A percentile compares a stretch with the other conserved stretches of the same genome.
phyloP scores from a whole-genome alignment of 495 filamentous ascomycete genomes.

The Neurospora sp. region DNA sequence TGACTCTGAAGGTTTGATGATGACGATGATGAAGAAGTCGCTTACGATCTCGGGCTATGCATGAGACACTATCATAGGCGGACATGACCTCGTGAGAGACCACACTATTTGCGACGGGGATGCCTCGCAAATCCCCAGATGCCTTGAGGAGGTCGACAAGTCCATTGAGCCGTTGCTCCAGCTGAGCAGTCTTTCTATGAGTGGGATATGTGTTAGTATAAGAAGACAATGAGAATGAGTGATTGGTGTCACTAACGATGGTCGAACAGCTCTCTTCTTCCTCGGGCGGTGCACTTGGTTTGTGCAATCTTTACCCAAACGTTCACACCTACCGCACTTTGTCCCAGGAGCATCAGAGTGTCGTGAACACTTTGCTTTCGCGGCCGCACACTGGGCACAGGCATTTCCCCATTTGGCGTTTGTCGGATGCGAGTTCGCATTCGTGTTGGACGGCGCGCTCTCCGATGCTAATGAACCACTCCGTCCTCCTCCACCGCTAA shows the following conservation, averaged over 20 bases:
- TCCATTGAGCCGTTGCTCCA: conserved; percentile 22
- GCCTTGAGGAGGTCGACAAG: conserved; percentile 22
- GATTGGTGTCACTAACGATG: conserved; percentile 19
- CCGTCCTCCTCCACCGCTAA: not conserved
- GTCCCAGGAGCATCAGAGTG: not conserved
- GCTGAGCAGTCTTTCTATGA: conserved; percentile 21
- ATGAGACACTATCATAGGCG: not conserved
- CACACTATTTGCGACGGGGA: not conserved
- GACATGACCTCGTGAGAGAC: not conserved
- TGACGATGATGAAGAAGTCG: not conserved
- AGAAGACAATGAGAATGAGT: not conserved
- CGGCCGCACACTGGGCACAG: conserved; percentile 1
- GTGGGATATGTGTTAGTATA: not conserved
- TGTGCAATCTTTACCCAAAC: not conserved
- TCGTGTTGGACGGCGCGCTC: not conserved
- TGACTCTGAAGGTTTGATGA: not conserved
- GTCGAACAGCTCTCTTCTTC: conserved; percentile 25
- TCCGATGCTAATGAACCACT: not conserved
- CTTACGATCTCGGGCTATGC: not conserved
- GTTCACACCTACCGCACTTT: not conserved
- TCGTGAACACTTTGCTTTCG: conserved; percentile 1
- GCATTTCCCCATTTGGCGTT: conserved; percentile 1
- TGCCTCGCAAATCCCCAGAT: conserved; percentile 8
- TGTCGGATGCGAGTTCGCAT: not conserved
- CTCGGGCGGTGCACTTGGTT: conserved; percentile 14